Evolutionary conservation across 2,329 filamentous ascomycete genomes (phyloP).

Genomic region (Aspergillus vadensis): DNA sequence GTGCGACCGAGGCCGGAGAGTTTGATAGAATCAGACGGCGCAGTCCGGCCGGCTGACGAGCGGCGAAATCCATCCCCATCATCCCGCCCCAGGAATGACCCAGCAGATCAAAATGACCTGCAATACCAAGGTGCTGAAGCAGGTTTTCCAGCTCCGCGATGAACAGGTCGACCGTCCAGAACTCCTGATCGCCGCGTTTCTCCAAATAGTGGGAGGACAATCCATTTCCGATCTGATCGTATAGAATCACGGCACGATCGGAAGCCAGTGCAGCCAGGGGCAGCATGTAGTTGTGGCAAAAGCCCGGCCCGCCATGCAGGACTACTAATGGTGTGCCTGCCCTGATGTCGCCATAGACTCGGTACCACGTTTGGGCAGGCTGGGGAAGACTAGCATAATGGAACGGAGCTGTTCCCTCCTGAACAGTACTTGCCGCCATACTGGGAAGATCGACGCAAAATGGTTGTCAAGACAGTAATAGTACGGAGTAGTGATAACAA

Average conservation of each 20-base stretch:
- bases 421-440: not conserved
- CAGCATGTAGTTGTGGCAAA: slow-evolving; percentile 7
- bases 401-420: not conserved
- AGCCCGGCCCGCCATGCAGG: slow-evolving; percentile 3
- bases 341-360: slow-evolving; percentile 2
- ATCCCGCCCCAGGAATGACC: slow-evolving; percentile 9
- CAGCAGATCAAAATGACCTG: not conserved
- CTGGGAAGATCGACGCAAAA: not conserved
- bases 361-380: slow-evolving; percentile 7
- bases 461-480: not conserved
- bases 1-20: not conserved
- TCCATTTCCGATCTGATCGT: slow-evolving; percentile 9
- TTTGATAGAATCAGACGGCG: slow-evolving; percentile 4
- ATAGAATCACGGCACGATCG: not conserved
- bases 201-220: slow-evolving; percentile 2
- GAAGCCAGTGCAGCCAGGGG: not conserved
- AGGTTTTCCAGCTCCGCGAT: slow-evolving; percentile 1
- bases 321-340: not conserved
- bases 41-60: not conserved
- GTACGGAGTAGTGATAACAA: not conserved
- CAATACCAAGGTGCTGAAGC: not conserved
- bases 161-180: slow-evolving; percentile 3
- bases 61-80: slow-evolving; percentile 1
- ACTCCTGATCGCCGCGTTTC: not conserved
- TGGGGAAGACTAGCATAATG: not conserved